A percentile compares a stretch with the other conserved stretches of the same genome.
These are phyloP conservation scores for Tympanopsis confertula DNA, from an alignment of 2,329 filamentous ascomycete species.

Conservation along the genomic window DNA sequence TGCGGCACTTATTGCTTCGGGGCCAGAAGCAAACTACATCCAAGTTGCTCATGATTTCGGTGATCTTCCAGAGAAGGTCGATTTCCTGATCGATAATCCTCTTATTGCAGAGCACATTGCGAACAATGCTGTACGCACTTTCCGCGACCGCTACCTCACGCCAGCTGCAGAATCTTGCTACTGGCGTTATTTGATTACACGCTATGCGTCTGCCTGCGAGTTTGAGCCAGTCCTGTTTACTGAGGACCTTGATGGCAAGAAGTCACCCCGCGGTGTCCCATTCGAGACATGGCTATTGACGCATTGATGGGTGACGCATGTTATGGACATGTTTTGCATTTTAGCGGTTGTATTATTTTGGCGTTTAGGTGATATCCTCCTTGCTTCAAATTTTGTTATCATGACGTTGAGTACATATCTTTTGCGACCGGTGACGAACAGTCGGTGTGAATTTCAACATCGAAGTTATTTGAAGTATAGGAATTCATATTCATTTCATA, in stretches of 20 bases:
- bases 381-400: too few species aligned
- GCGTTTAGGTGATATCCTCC: too few species aligned
- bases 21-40: slow-evolving; percentile 34
- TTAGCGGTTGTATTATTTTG: too few species aligned
- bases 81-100: slow-evolving; percentile 27
- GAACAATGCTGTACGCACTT: slow-evolving; percentile 11
- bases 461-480: too few species aligned
- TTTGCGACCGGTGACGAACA: too few species aligned
- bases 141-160: slow-evolving; percentile 35
- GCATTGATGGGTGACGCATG: too few species aligned
- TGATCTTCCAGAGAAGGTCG: slow-evolving; percentile 20
- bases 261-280: slow-evolving; percentile 1
- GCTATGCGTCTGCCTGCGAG: slow-evolving; percentile 5
- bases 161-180: slow-evolving; percentile 42
- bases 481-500: too few species aligned
- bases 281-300: not conserved
- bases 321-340: too few species aligned
- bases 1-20: slow-evolving; percentile 25
- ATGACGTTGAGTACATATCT: too few species aligned
- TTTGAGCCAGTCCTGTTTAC: slow-evolving; percentile 4
- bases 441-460: too few species aligned
- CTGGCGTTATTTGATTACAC: slow-evolving; percentile 26
- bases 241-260: slow-evolving; percentile 2
- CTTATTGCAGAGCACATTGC: slow-evolving; percentile 34
- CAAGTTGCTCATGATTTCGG: slow-evolving; percentile 30